Conservation (phyloP, 2,329 filamentous ascomycete genomes). For the Aspergillus phoenicis region DNA sequence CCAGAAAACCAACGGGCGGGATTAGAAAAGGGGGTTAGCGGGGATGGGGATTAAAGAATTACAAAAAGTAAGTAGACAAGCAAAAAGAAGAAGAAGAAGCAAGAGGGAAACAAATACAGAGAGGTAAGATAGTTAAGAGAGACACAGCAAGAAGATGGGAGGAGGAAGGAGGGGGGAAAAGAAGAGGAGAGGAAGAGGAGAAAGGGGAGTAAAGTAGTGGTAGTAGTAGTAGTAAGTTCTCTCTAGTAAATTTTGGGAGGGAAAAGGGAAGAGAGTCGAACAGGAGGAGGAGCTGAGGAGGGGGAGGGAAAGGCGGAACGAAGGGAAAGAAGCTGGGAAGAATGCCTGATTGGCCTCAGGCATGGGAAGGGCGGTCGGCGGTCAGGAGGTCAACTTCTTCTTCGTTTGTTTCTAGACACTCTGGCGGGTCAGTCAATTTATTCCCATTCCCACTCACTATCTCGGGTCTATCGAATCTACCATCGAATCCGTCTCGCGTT, state of each 20-base stretch:
- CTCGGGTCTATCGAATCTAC: neutral
- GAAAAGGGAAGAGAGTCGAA: conserved; percentile 23
- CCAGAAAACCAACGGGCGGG: neutral
- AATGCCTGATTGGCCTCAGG: neutral
- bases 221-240: no score
- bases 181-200: conserved; percentile 5
- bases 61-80: conserved; percentile 20
- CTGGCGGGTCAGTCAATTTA: neutral
- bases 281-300: conserved; percentile 1
- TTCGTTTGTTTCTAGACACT: no score
- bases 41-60: conserved; percentile 16
- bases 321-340: no score
- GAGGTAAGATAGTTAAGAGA: conserved; percentile 12
- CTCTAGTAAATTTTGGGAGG: conserved; percentile 14
- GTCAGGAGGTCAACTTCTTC: neutral
- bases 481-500: neutral
- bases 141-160: conserved; percentile 23
- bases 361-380: neutral
- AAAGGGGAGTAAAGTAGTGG: neutral
- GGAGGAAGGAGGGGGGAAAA: conserved; percentile 26
- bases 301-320: neutral
- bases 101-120: conserved; percentile 12
- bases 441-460: neutral
- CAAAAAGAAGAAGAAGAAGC: conserved; percentile 7
- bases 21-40: conserved; percentile 6